Evolutionary conservation across 2,329 filamentous ascomycete genomes (phyloP).

Genomic region (Lachnellula subtilissima): DNA sequence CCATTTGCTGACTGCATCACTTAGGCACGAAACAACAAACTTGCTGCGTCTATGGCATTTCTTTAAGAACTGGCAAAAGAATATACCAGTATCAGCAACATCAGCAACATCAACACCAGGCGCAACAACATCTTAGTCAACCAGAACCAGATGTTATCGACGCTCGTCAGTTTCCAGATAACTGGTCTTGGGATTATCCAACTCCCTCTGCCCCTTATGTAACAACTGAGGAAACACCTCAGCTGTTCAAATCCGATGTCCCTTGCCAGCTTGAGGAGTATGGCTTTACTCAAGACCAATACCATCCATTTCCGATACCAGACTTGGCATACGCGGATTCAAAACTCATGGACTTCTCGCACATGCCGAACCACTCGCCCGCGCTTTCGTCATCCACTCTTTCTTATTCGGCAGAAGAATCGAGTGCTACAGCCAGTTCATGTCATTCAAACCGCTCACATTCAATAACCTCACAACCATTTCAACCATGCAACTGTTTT

Average conservation of each 20-base stretch:
- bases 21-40: background rate
- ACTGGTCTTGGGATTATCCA: background rate
- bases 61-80: background rate
- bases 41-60: background rate
- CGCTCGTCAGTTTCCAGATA: background rate
- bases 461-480: background rate
- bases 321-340: background rate
- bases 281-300: background rate
- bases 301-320: background rate
- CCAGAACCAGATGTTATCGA: background rate
- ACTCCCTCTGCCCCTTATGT: background rate
- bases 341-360: background rate
- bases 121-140: background rate
- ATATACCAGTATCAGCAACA: background rate
- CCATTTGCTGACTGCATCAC: background rate
- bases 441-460: background rate
- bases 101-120: background rate
- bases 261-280: background rate
- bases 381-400: background rate
- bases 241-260: background rate
- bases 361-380: background rate
- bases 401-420: background rate
- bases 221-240: background rate
- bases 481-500: background rate
- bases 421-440: background rate